Evolutionary conservation across 2,329 filamentous ascomycete genomes (phyloP), one percentile per base, ranked within the genome.

Genomic region (Coniella vitis): DNA sequence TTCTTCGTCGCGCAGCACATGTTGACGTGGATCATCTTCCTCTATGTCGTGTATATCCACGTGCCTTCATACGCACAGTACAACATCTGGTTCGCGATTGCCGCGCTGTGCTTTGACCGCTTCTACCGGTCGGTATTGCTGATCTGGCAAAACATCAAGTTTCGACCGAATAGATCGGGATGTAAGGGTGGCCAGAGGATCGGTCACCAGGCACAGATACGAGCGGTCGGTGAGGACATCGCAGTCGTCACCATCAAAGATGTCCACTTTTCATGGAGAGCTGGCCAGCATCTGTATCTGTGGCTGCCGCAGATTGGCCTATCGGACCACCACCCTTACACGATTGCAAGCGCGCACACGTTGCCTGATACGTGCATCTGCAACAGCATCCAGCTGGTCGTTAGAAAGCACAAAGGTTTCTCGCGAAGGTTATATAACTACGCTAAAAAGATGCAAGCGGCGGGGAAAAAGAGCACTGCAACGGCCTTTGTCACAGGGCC

Each of bases 1-100:
- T 52, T 86, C 0, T 88, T 87, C 60, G 75, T 87, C 14, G 56
- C 80, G 3, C 84, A 88, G 62, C 84, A 88, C 60, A 66, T 87
- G 21, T 61, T 78, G 14, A 76, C 79, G 3, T 81, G 81, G 48
- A 70, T 76, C 25, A 59, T 83, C 20, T 76, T 87, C 57, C 65
- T 86, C 34, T 84, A 77, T 66, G 69, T 84, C 36, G 63, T 86
- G 9, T 79, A 83, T 57, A 65, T 74, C 34, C 84, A 88, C 60
- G 73, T 84, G 3, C 83, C 84, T 1, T 58, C 59, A 7, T 74
- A 76, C 41, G 76, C 82, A 7, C 70, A 67, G 22, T 79, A 79
- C 59, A 80, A 84, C 47, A 65, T 87, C 34, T 87, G 82, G 82
- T 78, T 85, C 55, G 73, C 81, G 12, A 68, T 87, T 16, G 78